phyloP scores from a whole-genome alignment of 768 basidiomycete genomes.

The Naganishia onofrii region DNA sequence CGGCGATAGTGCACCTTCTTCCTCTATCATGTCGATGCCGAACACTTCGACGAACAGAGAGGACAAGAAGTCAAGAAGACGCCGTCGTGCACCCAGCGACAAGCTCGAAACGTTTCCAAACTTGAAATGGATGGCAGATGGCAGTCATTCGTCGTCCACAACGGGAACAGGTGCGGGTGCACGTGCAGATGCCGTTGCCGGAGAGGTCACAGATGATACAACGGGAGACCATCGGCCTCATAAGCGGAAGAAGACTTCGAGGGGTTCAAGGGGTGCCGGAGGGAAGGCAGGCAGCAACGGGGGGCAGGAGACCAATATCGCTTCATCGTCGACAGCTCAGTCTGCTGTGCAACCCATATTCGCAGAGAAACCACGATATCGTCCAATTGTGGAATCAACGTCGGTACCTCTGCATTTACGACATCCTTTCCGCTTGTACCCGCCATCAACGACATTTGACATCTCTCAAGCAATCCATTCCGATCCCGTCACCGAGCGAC shows the following conservation, averaged over 20 bases:
- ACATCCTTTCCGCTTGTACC: constrained; percentile 31
- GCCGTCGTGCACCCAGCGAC: too few species aligned
- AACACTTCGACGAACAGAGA: too few species aligned
- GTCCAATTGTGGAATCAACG: constrained; percentile 19
- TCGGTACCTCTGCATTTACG: constrained; percentile 19
- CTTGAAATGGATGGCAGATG: too few species aligned
- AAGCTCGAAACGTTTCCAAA: too few species aligned
- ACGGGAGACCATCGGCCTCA: not conserved
- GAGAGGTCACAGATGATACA: too few species aligned
- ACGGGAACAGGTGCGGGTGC: too few species aligned
- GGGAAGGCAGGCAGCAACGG: not conserved
- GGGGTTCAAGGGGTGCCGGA: too few species aligned
- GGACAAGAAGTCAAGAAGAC: too few species aligned
- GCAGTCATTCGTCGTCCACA: too few species aligned
- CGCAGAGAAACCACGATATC: not conserved
- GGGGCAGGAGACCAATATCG: not conserved
- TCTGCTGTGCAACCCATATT: not conserved
- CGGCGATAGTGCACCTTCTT: too few species aligned
- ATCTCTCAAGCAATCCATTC: constrained; percentile 5
- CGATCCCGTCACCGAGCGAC: constrained; percentile 10
- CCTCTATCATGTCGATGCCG: too few species aligned
- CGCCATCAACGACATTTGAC: constrained; percentile 15
- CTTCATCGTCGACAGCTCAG: not conserved
- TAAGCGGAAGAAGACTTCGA: not conserved
- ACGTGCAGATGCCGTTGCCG: too few species aligned